These are phyloP conservation scores for Solanum chilense DNA, from an alignment of 257 asterid species.

Conservation along the genomic window DNA sequence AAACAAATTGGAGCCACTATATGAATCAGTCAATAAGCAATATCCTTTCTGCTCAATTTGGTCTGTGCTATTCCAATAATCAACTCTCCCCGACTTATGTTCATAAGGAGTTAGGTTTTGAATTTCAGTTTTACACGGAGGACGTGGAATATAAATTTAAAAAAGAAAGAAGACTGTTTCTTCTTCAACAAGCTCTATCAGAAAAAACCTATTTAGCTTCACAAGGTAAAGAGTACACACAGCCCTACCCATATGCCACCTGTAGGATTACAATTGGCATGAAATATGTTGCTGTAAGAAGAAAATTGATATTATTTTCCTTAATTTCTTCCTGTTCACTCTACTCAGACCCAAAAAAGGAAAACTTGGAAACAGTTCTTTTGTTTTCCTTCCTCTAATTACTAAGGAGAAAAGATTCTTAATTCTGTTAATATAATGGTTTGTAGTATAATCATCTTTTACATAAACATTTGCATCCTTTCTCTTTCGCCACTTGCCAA, in stretches of 20 bases:
- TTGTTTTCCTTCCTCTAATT: not conserved
- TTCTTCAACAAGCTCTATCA: not conserved
- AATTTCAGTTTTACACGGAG: not conserved
- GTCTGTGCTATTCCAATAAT: not conserved
- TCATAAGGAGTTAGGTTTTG: not conserved
- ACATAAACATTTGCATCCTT: not conserved
- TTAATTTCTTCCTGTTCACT: not conserved
- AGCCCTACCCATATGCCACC: not conserved
- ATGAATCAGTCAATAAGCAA: not conserved
- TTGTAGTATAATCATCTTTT: not conserved
- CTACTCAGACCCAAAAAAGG: conserved; percentile 12
- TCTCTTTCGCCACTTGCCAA: not conserved
- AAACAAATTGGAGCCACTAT: not conserved
- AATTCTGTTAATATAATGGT: not conserved
- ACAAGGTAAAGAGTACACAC: not conserved
- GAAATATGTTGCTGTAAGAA: not conserved
- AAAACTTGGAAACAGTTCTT: not conserved
- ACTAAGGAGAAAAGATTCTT: not conserved
- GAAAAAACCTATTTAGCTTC: not conserved
- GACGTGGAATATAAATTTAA: not conserved
- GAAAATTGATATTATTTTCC: not conserved
- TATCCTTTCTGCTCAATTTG: not conserved
- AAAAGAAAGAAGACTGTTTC: not conserved
- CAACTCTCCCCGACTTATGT: not conserved
- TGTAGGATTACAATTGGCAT: not conserved